Conservation (phyloP, 1,284 basidiomycete genomes). For the Cutaneotrichosporon arboriforme region DNA sequence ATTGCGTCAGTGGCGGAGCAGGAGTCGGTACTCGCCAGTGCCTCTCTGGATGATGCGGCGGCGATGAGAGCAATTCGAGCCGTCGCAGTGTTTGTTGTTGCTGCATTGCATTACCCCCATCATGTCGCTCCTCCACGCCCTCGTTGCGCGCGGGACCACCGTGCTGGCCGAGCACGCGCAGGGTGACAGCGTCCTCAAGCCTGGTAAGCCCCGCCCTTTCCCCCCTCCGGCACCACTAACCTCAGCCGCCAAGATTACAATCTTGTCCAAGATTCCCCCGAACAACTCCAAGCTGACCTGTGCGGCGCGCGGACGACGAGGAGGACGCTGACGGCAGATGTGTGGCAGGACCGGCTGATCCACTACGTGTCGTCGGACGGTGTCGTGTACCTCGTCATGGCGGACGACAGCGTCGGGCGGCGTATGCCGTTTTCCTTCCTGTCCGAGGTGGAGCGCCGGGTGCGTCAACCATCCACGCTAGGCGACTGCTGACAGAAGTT, state of each 20-base stretch:
- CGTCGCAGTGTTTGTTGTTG: background rate
- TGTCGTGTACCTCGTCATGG: constrained; percentile 85
- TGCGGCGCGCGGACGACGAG: background rate
- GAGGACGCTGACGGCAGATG: constrained; percentile 53
- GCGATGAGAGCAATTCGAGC: background rate
- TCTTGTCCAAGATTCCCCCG: constrained; percentile 68
- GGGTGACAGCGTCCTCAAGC: constrained; percentile 74
- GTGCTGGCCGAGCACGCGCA: constrained; percentile 78
- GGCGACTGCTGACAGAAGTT: constrained; percentile 50
- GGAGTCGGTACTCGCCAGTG: too few species aligned
- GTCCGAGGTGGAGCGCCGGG: constrained; percentile 71
- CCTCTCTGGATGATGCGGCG: too few species aligned
- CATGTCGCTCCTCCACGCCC: constrained; percentile 65
- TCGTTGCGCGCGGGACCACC: constrained; percentile 70
- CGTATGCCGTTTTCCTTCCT: constrained; percentile 94
- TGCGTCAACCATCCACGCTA: background rate
- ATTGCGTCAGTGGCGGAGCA: too few species aligned
- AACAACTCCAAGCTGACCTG: constrained; percentile 20
- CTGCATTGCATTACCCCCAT: background rate
- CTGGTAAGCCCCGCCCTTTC: constrained; percentile 54
- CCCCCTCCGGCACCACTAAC: background rate
- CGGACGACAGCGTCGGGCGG: constrained; percentile 80
- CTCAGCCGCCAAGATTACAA: constrained; percentile 72
- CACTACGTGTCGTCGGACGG: constrained; percentile 89
- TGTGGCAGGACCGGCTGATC: constrained; percentile 92